Evolutionary conservation across 2,329 filamentous ascomycete species (phyloP).

Genomic region (Clonostachys chloroleuca): DNA sequence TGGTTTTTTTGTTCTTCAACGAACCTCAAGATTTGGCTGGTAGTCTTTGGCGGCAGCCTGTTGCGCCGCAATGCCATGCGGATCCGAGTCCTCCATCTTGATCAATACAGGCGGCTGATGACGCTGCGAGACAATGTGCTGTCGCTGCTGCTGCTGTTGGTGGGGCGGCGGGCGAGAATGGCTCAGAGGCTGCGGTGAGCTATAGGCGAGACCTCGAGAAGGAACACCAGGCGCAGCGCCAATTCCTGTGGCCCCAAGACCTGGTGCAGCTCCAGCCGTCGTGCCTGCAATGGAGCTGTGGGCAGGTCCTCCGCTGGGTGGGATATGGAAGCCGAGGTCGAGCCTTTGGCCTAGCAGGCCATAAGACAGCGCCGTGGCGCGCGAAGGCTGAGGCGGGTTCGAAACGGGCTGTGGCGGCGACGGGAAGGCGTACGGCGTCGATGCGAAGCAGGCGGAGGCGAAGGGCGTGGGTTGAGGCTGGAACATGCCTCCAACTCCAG

Average conservation of each 20-base stretch:
- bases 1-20: conserved; percentile 8
- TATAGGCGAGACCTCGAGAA: background rate
- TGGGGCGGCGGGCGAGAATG: background rate
- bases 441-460: conserved; percentile 30
- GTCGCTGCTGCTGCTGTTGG: background rate
- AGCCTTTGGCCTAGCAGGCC: background rate
- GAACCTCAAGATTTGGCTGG: conserved; percentile 51
- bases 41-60: conserved; percentile 57
- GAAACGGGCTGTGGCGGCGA: background rate
- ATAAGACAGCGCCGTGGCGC: background rate
- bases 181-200: background rate
- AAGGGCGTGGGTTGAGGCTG: conserved; percentile 48
- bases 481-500: conserved; percentile 38
- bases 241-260: background rate
- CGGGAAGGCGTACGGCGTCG: conserved; percentile 7
- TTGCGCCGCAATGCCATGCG: conserved; percentile 49
- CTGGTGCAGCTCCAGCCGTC: background rate
- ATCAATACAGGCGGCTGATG: conserved; percentile 4
- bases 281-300: background rate
- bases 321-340: background rate
- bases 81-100: conserved; percentile 25
- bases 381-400: background rate
- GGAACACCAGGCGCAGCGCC: background rate
- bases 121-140: conserved; percentile 4
- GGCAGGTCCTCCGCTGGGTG: background rate